Conservation (phyloP, 257 asterid species). For the Jaltomata sinuosa region DNA sequence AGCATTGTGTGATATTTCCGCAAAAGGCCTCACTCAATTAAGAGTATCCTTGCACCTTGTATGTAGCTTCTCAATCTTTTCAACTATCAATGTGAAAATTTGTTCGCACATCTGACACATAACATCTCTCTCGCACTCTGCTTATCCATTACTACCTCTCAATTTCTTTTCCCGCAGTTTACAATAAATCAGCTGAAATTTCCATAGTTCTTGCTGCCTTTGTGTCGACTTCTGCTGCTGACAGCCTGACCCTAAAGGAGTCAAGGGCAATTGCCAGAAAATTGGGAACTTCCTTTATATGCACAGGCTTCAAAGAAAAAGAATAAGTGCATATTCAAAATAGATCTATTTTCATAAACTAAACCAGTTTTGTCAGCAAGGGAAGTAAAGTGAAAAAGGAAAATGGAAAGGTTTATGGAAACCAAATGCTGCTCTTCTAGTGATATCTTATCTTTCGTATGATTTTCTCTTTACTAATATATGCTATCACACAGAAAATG, state of each 20-base stretch:
- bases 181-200: neutral
- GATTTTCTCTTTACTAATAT: neutral
- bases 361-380: neutral
- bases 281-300: neutral
- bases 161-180: neutral
- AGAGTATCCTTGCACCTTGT: neutral
- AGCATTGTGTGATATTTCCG: neutral
- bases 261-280: neutral
- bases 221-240: neutral
- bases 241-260: neutral
- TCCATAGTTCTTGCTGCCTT: neutral
- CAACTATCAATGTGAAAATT: neutral
- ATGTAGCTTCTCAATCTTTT: neutral
- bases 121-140: neutral
- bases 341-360: neutral
- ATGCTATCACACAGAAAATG: slow-evolving; percentile 36
- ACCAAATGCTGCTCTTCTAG: neutral
- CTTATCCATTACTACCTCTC: neutral
- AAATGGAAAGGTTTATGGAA: neutral
- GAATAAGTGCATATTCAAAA: neutral
- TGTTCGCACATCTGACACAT: neutral
- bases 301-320: fast-evolving
- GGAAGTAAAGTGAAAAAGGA: neutral
- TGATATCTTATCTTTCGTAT: neutral
- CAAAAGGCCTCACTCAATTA: neutral